Percentiles rank a stretch among this genome's conserved stretches.
Conservation (phyloP, 495 filamentous ascomycete genomes). For the Astrocystis sublimbata region DNA sequence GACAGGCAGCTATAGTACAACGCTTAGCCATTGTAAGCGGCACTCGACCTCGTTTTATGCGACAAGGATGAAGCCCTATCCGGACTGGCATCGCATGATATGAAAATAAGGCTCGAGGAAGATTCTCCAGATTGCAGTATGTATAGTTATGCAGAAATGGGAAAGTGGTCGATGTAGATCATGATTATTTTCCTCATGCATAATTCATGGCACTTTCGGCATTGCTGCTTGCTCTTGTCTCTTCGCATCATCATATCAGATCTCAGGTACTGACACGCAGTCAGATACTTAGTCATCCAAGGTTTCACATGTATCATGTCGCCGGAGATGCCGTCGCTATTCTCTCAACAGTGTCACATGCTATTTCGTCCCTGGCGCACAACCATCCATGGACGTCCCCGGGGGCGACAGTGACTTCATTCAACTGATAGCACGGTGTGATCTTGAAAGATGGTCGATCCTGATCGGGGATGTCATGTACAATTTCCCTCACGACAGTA, state of each 20-base stretch:
- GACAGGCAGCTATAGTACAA: neutral
- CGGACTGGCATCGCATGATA: neutral
- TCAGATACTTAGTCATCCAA: constrained; percentile 1
- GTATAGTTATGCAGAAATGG: too few relatives aligned
- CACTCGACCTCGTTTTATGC: neutral
- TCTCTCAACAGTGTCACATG: neutral
- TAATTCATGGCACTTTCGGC: too few relatives aligned
- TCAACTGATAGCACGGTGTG: neutral
- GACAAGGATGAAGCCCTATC: neutral
- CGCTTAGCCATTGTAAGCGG: neutral
- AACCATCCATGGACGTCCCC: neutral
- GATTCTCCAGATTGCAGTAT: neutral
- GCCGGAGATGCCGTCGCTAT: neutral
- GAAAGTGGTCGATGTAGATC: too few relatives aligned
- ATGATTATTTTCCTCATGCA: too few relatives aligned
- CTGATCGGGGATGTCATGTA: neutral
- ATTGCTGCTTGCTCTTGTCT: neutral
- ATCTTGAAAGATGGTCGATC: neutral
- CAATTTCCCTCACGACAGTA: neutral
- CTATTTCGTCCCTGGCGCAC: neutral
- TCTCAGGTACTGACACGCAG: neutral
- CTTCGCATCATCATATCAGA: neutral
- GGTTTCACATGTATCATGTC: constrained; percentile 14
- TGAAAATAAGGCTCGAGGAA: neutral
- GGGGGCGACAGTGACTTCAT: neutral